Evolutionary conservation across 805 yeast species (phyloP).

Genomic region (Ogataea pini): DNA sequence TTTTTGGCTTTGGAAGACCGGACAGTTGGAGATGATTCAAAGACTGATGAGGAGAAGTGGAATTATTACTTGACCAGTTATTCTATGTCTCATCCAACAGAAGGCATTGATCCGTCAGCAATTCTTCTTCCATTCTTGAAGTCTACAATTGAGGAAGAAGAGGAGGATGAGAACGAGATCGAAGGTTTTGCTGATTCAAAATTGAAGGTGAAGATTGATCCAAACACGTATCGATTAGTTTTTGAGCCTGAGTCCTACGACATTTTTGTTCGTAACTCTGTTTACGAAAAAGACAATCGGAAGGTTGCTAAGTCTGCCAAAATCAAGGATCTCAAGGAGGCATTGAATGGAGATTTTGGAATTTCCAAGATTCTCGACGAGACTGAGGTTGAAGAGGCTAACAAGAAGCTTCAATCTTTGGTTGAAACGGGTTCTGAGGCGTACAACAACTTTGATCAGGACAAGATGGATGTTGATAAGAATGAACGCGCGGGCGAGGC

Average conservation of each 20-base stretch:
- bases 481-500: constrained; percentile 12
- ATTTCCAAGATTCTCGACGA: constrained; percentile 53
- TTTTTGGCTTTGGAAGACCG: constrained; percentile 86
- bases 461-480: constrained; percentile 24
- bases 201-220: constrained; percentile 75
- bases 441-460: constrained; percentile 23
- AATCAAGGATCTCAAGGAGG: constrained; percentile 34
- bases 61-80: constrained; percentile 92
- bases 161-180: constrained; percentile 38
- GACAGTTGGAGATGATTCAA: constrained; percentile 65
- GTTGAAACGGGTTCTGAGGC: constrained; percentile 43
- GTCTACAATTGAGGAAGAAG: constrained; percentile 52
- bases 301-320: constrained; percentile 18
- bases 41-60: constrained; percentile 78
- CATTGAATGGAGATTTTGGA: constrained; percentile 55
- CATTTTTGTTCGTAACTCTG: constrained; percentile 65
- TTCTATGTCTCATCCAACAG: constrained; percentile 95
- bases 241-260: constrained; percentile 82
- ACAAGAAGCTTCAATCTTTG: constrained; percentile 37
- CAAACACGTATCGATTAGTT: constrained; percentile 74
- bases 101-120: constrained; percentile 81
- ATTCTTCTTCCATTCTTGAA: constrained; percentile 79
- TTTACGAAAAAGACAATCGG: constrained; percentile 39
- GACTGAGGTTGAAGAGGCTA: constrained; percentile 35
- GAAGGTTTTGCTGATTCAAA: constrained; percentile 70